A percentile compares a stretch with the other conserved stretches of the same genome.
These are phyloP conservation scores for Scedosporium dehoogii DNA, from an alignment of 2,329 filamentous ascomycete genomes.

Conservation along the genomic window DNA sequence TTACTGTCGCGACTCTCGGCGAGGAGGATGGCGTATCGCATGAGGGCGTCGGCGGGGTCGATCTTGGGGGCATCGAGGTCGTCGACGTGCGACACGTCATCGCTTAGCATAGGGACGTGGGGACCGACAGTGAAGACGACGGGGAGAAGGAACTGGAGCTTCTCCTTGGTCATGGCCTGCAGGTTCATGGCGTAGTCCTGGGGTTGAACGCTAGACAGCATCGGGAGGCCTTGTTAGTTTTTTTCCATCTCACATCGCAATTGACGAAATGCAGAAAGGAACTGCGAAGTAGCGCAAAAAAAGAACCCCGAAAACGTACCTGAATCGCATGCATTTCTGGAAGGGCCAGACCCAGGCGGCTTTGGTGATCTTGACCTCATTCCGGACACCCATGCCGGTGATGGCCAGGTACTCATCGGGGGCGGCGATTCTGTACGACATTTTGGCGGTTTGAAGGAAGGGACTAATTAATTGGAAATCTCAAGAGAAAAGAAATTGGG, in stretches of 20 bases:
- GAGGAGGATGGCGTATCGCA: constrained; percentile 74
- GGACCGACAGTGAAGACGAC: constrained; percentile 83
- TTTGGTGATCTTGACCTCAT: constrained; percentile 63
- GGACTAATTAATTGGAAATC: not conserved
- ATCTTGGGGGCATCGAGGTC: constrained; percentile 22
- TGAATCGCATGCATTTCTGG: constrained; percentile 52
- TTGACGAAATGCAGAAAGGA: not conserved
- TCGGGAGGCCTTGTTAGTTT: not conserved
- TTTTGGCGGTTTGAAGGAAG: constrained; percentile 22
- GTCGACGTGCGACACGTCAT: constrained; percentile 15
- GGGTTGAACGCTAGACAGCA: constrained; percentile 48
- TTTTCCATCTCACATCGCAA: not conserved
- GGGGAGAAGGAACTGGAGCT: constrained; percentile 71
- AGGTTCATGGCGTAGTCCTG: constrained; percentile 77
- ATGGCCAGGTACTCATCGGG: constrained; percentile 82
- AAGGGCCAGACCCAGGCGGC: constrained; percentile 63
- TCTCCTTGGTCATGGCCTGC: constrained; percentile 84
- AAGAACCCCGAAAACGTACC: constrained; percentile 7
- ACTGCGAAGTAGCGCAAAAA: not conserved
- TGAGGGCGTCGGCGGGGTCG: constrained; percentile 52
- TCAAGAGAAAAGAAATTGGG: not conserved
- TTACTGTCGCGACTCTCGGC: constrained; percentile 54
- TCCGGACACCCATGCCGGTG: constrained; percentile 67
- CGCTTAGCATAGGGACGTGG: constrained; percentile 53
- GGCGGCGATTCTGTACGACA: constrained; percentile 57